These are phyloP conservation scores for Zymoseptoria brevis DNA, from an alignment of 2,329 filamentous ascomycete species.

Conservation along the genomic window DNA sequence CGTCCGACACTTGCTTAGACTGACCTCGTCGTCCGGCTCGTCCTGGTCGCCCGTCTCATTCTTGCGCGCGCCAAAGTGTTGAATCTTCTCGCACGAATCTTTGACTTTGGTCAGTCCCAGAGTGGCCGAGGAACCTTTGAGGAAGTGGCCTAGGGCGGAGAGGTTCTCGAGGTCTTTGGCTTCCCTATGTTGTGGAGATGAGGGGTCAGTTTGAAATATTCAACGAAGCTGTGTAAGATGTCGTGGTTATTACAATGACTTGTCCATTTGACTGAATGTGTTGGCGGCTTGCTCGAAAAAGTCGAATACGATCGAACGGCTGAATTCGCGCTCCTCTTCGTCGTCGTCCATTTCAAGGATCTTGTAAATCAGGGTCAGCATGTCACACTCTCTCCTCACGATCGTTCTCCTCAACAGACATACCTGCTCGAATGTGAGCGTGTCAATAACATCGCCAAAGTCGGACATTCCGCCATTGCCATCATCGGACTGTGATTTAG, in stretches of 20 bases:
- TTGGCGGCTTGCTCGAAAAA: conserved; percentile 87
- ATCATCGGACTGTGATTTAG: conserved; percentile 36
- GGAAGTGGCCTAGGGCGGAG: conserved; percentile 82
- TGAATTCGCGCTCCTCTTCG: conserved; percentile 78
- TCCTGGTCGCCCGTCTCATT: conserved; percentile 64
- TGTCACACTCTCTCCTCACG: neutral
- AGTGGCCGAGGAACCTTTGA: conserved; percentile 94
- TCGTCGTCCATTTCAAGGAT: conserved; percentile 98
- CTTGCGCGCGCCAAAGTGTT: conserved; percentile 78
- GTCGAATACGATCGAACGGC: conserved; percentile 75
- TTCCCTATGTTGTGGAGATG: conserved; percentile 52
- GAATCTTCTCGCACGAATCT: conserved; percentile 92
- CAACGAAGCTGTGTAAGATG: neutral
- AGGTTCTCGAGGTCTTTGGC: conserved; percentile 61
- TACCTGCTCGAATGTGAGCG: conserved; percentile 69
- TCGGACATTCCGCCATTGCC: conserved; percentile 41
- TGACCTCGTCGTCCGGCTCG: conserved; percentile 59
- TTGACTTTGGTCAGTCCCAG: conserved; percentile 84
- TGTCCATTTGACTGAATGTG: conserved; percentile 81
- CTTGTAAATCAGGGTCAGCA: conserved; percentile 7
- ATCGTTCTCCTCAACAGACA: conserved; percentile 1
- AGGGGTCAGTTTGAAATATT: neutral
- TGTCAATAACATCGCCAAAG: conserved; percentile 70
- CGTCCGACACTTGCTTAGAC: conserved; percentile 60
- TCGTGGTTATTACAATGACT: conserved; percentile 58